Base-by-base conservation (phyloP, 306 rosid genomes). In the Quercus gilva region DNA sequence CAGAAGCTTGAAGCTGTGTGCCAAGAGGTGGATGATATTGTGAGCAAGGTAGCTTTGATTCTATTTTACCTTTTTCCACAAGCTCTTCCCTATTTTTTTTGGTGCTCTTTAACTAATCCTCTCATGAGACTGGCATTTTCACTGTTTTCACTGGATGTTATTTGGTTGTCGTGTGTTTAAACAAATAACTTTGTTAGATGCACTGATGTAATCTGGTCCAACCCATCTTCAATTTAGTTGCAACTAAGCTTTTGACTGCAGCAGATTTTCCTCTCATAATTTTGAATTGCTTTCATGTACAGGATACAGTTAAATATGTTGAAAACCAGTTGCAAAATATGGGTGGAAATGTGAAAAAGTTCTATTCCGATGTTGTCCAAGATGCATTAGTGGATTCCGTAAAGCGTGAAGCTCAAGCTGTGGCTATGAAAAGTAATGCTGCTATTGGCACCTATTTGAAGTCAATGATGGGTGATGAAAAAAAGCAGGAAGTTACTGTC, bases 1-100 rank as follows among this genome's bases (percentile, higher is more conserved):
- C 92, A 91, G 80, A 94, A 90, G 80, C 81, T 95, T 79, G 99
- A 95, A 95, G 87, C 87, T 67, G 92, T 84, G 70, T 86, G 97
- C 81, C 94, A 89, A 21, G 99, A 91, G 82, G 97, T 90, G 74
- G 94, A 91, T 84, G 90, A 80, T 74, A 81, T 88, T 73, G 92
- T 89, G 35, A 81, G 78, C 65, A 88, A 92, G 97, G 99, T 94
- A 74, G 76, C 49, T 52, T 64, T 41, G 33, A 25, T n/a, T 55
- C 56, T 21, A 2, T 69, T 82, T 25, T 59, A 67, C 6, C 2
- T 59, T 51, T 76, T 68, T 52, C 23, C 26, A 45, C n/a, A 3
- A 68, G 26, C 21, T 71, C 18, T 59, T 9, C 59, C 21, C 6
- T 41, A 41, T 15, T 6, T 10, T 61, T 65, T 17, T 35, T 51